phyloP scores from a whole-genome alignment of 345 rosid species.

The Turritis glabra region DNA sequence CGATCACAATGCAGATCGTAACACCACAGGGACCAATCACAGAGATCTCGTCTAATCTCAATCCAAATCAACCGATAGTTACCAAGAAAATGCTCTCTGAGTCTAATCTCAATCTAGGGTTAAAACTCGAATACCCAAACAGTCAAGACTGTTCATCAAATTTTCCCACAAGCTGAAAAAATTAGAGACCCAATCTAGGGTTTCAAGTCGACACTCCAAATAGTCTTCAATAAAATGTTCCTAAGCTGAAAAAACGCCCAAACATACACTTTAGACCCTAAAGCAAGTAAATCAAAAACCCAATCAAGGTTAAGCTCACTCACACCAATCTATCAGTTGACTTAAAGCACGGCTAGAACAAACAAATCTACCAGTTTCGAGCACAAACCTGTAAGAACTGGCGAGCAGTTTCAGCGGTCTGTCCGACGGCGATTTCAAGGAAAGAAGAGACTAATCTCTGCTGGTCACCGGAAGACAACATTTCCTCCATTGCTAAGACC shows the following conservation, averaged over 20 bases:
- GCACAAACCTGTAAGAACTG: slow-evolving; percentile 80
- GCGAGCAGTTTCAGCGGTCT: slow-evolving; percentile 80
- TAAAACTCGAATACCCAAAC: slow-evolving; percentile 1
- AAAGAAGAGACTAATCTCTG: slow-evolving; percentile 86
- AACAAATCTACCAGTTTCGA: slow-evolving; percentile 29
- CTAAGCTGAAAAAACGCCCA: slow-evolving; percentile 11
- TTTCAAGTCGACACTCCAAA: slow-evolving; percentile 20
- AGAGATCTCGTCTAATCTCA: background rate
- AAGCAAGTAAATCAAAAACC: background rate
- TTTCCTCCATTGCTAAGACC: slow-evolving; percentile 43
- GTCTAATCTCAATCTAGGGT: slow-evolving; percentile 1
- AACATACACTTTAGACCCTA: background rate
- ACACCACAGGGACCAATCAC: background rate
- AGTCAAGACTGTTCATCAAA: background rate
- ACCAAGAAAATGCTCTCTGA: background rate
- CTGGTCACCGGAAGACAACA: slow-evolving; percentile 56
- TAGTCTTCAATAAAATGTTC: too few relatives aligned
- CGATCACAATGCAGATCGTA: slow-evolving; percentile 15
- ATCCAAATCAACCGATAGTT: slow-evolving; percentile 9
- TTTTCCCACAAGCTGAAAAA: background rate
- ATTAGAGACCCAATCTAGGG: slow-evolving; percentile 23
- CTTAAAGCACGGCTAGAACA: background rate
- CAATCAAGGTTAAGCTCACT: slow-evolving; percentile 27
- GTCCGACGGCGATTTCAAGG: slow-evolving; percentile 97
- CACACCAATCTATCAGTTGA: slow-evolving; percentile 16